Base-by-base conservation (phyloP, 805 yeast species). In the Clavispora fructus region DNA sequence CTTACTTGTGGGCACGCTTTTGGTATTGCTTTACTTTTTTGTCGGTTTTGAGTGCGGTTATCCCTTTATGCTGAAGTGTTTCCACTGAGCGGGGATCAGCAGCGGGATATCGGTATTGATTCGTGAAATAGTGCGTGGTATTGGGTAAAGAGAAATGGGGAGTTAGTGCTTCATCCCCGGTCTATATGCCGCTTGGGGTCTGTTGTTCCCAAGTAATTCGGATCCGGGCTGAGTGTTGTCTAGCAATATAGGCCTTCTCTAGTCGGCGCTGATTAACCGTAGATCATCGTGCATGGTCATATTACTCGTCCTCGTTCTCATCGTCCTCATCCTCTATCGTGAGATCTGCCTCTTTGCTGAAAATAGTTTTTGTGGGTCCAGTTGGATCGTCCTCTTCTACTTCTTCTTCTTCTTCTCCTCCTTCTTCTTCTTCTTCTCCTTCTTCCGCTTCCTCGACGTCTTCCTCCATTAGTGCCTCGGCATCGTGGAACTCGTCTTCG, bases 41-140 rank as follows among this genome's bases (percentile, higher is more conserved):
- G 51, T 77, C 9, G 83, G 82, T 1, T 59, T 69, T 16, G 74
- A 69, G 49, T 79, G 85, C 62, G 85, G 84, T 6, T 68, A 70
- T 41, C 83, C 83, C 1, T 67, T 74, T 35, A 77, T 75, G 52
- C 52, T 49, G 28, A 61, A 52, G 41, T 78, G 82, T 55, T 40
- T 71, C 60, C 23, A 33, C 9, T 33, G 37, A 33, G 25, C 13
- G 7, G 14, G 11, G 13, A 13, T 29, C 32, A 6, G n/a, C 7
- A n/a, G 17, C 35, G n/a, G n/a, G 35, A 16, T 6, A n/a, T 31
- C 7, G 16, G 35, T 31, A 6, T 7, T n/a, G 19, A 16, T 31
- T 31, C 17, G 3, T 7, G 16, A 31, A 31, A 31, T 31, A 31
- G 17, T 6, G 12, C n/a, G 31, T 12, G n/a, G 31, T 10, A 29